phyloP scores from a whole-genome alignment of 306 rosid genomes.

The Vigna hirtella region DNA sequence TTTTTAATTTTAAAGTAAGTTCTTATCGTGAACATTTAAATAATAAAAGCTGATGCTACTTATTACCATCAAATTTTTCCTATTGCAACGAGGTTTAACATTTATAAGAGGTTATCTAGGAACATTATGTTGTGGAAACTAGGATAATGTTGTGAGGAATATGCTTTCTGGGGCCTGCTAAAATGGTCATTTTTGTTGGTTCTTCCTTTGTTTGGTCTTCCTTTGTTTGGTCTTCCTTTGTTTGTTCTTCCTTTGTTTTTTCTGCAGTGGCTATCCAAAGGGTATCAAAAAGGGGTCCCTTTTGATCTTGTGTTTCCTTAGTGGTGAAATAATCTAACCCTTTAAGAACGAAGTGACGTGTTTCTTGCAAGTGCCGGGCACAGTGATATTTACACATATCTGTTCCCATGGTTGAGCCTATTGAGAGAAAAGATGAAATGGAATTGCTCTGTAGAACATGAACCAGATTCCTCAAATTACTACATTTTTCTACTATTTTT shows the following conservation, averaged over 20 bases:
- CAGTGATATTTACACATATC: slow-evolving; percentile 5
- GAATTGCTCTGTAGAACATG: neutral
- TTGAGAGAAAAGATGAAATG: neutral
- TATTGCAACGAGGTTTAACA: neutral
- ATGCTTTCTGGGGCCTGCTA: slow-evolving; percentile 35
- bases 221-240: slow-evolving; percentile 40
- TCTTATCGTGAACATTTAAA: neutral
- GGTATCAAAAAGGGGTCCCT: slow-evolving; percentile 45
- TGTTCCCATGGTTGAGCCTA: slow-evolving; percentile 22
- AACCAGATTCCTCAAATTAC: neutral
- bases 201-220: slow-evolving; percentile 37
- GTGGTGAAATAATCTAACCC: slow-evolving; percentile 38
- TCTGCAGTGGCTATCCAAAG: slow-evolving; percentile 41
- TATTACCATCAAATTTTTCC: neutral
- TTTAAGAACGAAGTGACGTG: slow-evolving; percentile 35
- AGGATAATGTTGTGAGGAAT: slow-evolving; percentile 24
- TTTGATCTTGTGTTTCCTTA: slow-evolving; percentile 46
- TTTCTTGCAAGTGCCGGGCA: slow-evolving; percentile 8
- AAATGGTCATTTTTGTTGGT: neutral
- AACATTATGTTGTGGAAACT: slow-evolving; percentile 36
- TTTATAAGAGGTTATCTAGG: slow-evolving; percentile 35
- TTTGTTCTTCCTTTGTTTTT: slow-evolving; percentile 42
- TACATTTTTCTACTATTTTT: neutral
- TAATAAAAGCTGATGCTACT: neutral
- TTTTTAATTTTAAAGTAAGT: neutral